Percentiles rank a stretch among this genome's conserved stretches.
Conservation (phyloP, 306 rosid species). For the Prunus davidiana region DNA sequence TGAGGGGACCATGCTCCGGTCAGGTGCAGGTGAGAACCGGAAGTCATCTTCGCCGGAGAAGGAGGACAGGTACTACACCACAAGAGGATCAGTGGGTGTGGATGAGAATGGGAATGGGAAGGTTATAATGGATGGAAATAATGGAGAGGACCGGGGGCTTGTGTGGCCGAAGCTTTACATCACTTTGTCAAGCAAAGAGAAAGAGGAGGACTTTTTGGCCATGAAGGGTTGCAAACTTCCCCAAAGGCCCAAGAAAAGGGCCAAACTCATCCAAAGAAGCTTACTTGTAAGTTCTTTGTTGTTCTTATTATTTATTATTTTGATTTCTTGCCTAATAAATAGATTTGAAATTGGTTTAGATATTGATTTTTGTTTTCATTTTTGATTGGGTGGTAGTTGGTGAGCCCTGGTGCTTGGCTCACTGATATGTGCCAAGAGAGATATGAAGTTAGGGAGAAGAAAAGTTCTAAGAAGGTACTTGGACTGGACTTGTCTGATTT, state of each 20-base stretch:
- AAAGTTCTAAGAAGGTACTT: constrained; percentile 68
- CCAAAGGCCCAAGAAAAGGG: constrained; percentile 80
- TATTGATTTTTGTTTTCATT: not conserved
- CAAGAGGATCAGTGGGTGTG: constrained; percentile 61
- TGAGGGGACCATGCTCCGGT: constrained; percentile 47
- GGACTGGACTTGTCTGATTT: constrained; percentile 10
- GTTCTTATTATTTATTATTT: not conserved
- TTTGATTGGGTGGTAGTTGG: constrained; percentile 42
- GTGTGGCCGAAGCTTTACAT: constrained; percentile 73
- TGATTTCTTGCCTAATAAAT: not conserved
- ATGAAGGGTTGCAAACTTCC: constrained; percentile 85
- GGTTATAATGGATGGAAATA: constrained; percentile 34
- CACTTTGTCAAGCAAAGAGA: constrained; percentile 74
- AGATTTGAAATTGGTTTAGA: not conserved
- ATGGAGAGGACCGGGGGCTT: constrained; percentile 50
- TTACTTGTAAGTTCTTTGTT: constrained; percentile 45
- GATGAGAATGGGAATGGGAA: constrained; percentile 60
- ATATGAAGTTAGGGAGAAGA: constrained; percentile 90
- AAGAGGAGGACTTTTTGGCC: constrained; percentile 79
- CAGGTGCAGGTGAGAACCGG: constrained; percentile 35
- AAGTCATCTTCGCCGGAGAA: constrained; percentile 69
- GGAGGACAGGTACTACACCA: constrained; percentile 72
- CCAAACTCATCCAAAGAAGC: constrained; percentile 74
- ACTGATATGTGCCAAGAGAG: constrained; percentile 89
- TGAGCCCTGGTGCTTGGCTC: constrained; percentile 91